Conservation (phyloP, 2,329 filamentous ascomycete genomes). For the Xylaria digitata region DNA sequence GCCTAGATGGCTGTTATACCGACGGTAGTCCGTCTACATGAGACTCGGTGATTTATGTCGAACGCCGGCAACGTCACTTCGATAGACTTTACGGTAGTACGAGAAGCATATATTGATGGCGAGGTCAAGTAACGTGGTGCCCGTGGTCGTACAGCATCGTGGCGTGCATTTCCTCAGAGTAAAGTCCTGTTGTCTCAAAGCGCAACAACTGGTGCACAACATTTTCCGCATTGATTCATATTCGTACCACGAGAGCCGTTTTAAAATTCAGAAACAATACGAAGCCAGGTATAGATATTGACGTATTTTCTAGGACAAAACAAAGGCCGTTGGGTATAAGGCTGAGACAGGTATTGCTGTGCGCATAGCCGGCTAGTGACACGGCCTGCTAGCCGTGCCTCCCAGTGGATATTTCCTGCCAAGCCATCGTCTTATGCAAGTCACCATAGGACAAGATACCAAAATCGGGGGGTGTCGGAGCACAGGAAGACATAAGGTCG, state of each 20-base stretch:
- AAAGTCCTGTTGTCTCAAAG: neutral
- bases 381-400: slow-evolving; percentile 10
- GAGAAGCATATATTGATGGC: neutral
- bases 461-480: slow-evolving; percentile 1
- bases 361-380: slow-evolving; percentile 22
- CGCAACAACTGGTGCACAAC: slow-evolving; percentile 2
- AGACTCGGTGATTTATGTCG: neutral
- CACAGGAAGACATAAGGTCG: neutral
- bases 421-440: slow-evolving; percentile 34
- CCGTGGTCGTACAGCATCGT: neutral
- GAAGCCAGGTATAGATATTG: neutral
- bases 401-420: slow-evolving; percentile 18
- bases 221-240: slow-evolving; percentile 5
- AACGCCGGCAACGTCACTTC: slow-evolving; percentile 1
- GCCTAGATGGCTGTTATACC: neutral
- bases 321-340: slow-evolving; percentile 22
- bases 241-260: slow-evolving; percentile 5
- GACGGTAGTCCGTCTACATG: neutral
- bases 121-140: slow-evolving; percentile 6
- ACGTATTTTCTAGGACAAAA: slow-evolving; percentile 7
- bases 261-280: neutral
- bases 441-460: slow-evolving; percentile 5
- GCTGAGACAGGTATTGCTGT: slow-evolving; percentile 25
- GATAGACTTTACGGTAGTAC: neutral
- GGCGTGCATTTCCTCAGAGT: neutral